Percentiles rank a stretch among this genome's conserved stretches.
These are phyloP conservation scores for Cystofilobasidium ferigula DNA, from an alignment of 768 basidiomycete genomes.

Conservation along the genomic window DNA sequence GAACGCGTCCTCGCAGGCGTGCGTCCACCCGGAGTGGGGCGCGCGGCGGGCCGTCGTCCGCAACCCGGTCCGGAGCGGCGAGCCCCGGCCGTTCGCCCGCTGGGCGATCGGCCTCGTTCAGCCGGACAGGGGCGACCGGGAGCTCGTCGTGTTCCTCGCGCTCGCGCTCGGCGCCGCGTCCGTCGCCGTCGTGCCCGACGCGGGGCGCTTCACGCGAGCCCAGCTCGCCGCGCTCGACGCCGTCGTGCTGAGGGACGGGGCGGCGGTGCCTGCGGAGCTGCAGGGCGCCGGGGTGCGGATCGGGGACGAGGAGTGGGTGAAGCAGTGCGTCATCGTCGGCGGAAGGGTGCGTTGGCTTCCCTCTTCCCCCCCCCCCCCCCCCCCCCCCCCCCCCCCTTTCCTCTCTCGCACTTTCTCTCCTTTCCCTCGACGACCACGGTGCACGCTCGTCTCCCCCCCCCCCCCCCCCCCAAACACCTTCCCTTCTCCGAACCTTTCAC, in stretches of 20 bases:
- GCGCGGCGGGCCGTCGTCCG: conserved; percentile 43
- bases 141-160: conserved; percentile 53
- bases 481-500: too few relatives aligned
- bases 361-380: too few relatives aligned
- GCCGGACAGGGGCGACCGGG: neutral
- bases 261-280: conserved; percentile 27
- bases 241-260: conserved; percentile 50
- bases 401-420: too few relatives aligned
- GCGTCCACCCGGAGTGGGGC: neutral
- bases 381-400: too few relatives aligned
- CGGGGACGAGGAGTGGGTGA: conserved; percentile 50
- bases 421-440: too few relatives aligned
- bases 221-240: conserved; percentile 50
- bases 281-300: conserved; percentile 1
- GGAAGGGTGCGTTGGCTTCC: neutral
- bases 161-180: conserved; percentile 63
- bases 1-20: neutral
- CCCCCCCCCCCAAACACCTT: too few relatives aligned
- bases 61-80: conserved; percentile 9
- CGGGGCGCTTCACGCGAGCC: conserved; percentile 34
- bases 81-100: neutral
- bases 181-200: conserved; percentile 54
- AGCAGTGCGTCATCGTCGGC: conserved; percentile 61
- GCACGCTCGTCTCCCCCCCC: too few relatives aligned
- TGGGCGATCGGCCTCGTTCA: neutral